Conservation (phyloP, 352 stramenopile species). For the Phytophthora pisi region DNA sequence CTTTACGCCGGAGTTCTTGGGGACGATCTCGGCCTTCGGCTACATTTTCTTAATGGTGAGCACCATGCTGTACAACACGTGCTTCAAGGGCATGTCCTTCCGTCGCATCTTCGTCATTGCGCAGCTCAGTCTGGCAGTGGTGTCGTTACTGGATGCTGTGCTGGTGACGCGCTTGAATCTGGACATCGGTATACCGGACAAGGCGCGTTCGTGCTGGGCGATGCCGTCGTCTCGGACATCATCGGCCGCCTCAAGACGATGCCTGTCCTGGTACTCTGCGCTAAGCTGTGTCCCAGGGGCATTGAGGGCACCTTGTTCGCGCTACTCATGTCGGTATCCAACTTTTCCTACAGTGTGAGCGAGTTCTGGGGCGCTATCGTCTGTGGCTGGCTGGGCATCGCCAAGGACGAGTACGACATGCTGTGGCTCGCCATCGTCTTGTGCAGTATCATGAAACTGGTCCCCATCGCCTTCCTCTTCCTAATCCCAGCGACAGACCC, state of each 20-base stretch:
- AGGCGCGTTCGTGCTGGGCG: conserved; percentile 92
- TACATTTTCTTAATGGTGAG: conserved; percentile 82
- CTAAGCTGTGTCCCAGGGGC: conserved; percentile 94
- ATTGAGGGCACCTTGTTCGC: conserved; percentile 97
- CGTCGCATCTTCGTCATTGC: conserved; percentile 93
- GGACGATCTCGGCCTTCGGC: conserved; percentile 80
- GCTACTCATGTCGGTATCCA: conserved; percentile 97
- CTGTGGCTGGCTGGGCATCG: conserved; percentile 89
- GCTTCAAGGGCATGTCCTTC: conserved; percentile 92
- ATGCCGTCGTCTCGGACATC: conserved; percentile 91
- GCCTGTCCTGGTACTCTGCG: conserved; percentile 95
- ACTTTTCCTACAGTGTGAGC: conserved; percentile 93
- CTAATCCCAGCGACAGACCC: conserved; percentile 75
- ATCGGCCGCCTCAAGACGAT: conserved; percentile 89
- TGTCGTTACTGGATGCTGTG: conserved; percentile 82
- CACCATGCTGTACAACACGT: conserved; percentile 86
- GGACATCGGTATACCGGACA: conserved; percentile 93
- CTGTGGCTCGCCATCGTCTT: conserved; percentile 91
- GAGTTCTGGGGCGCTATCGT: conserved; percentile 93
- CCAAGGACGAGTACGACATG: conserved; percentile 92
- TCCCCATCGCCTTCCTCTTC: conserved; percentile 91
- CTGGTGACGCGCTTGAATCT: conserved; percentile 94
- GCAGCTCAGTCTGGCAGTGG: conserved; percentile 72
- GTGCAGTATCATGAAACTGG: conserved; percentile 91
- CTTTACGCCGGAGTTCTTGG: conserved; percentile 97